Evolutionary conservation across 805 yeast genomes (phyloP).

Genomic region (Teunomyces pallodes): DNA sequence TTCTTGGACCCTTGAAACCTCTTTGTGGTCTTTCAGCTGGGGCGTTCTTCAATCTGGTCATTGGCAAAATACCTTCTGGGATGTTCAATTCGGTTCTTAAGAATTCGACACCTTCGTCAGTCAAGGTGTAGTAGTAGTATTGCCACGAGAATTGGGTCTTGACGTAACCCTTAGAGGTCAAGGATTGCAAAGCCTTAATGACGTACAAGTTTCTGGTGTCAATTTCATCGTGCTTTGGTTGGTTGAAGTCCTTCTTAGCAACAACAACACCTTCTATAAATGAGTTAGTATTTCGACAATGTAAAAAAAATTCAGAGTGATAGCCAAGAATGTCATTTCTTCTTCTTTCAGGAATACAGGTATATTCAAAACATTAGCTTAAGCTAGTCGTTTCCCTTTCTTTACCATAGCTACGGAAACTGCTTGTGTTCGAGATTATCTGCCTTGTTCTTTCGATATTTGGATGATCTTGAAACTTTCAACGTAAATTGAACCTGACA

Average conservation of each 20-base stretch:
- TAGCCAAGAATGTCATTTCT: not conserved
- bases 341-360: not conserved
- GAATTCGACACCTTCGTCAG: constrained; percentile 99
- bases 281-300: constrained; percentile 34
- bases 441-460: not conserved
- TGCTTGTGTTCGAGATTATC: not conserved
- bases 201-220: constrained; percentile 96
- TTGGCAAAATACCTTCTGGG: constrained; percentile 98
- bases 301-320: not conserved
- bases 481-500: not conserved
- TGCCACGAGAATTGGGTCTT: constrained; percentile 99
- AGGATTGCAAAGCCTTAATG: constrained; percentile 98
- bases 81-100: constrained; percentile 97
- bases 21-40: constrained; percentile 75
- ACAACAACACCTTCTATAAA: constrained; percentile 95
- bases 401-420: no score
- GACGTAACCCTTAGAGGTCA: constrained; percentile 98
- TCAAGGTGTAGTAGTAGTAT: constrained; percentile 99
- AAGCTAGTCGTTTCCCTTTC: no score
- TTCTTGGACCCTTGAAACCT: constrained; percentile 39
- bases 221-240: constrained; percentile 96
- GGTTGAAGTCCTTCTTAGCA: constrained; percentile 98
- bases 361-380: no score
- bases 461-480: not conserved
- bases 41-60: constrained; percentile 94